Base-by-base conservation (phyloP, 2,329 filamentous ascomycete species). In the Chaetomiaceae sp. region DNA sequence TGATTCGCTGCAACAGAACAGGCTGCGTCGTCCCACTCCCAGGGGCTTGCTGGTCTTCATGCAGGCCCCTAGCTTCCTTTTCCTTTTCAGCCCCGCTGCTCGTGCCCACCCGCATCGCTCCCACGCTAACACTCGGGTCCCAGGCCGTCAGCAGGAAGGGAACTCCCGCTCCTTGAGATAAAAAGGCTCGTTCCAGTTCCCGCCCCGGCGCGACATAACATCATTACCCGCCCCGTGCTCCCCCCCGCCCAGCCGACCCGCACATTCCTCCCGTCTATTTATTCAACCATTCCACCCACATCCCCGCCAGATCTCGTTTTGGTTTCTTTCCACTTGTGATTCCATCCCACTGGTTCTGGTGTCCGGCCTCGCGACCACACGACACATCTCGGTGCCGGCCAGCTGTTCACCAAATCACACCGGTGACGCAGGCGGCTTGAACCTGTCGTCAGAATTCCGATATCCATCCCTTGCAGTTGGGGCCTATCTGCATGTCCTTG, bases 131-230 rank as follows among this genome's bases (percentile, higher is more conserved):
- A 54, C 4, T 58, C 51, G 47, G 58, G 52, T 59, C 55, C 60
- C 56, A 64, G 58, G 54, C 56, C 61, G 54, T 57, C 59, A 61
- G 60, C 52, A 60, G 56, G 53, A 64, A 63, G 62, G 62, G 61
- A 63, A 56, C 57, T 60, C 62, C 62, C 59, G 59, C 60, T 47
- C 57, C 51, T 54, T 58, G 51, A n/a, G n/a, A 54, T 57, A 61
- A 61, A 63, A 61, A 51, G 58, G 48, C 55, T 59, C 57, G 57
- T 53, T 55, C 59, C 56, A 58, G 56, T 57, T 54, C 44, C 54
- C 57, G 40, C 56, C 53, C 58, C 52, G 55, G 53, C 61, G 54
- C 53, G 40, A 56, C 53, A 37, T 40, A 58, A 59, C 59, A 59
- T 58, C 51, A 58, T 61, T 59, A 57, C 54, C 61, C 60, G 56